A percentile compares a stretch with the other conserved stretches of the same genome.
phyloP scores from a whole-genome alignment of 306 rosid species.

The Prunus mira region DNA sequence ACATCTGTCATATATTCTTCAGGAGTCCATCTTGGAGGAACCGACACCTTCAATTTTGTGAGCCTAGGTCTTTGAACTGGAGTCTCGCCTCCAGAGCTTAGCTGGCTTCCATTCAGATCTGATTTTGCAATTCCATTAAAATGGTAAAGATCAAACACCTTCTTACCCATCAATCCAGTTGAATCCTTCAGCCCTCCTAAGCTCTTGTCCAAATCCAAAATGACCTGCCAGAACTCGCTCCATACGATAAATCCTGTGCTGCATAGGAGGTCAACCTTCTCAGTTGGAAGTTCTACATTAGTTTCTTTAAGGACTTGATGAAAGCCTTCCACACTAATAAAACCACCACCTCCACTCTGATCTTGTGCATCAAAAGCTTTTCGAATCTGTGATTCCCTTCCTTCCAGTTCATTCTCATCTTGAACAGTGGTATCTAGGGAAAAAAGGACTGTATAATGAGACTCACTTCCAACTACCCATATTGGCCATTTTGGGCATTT shows the following conservation, averaged over 20 bases:
- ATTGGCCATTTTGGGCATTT: constrained; percentile 95
- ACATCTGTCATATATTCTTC: constrained; percentile 94
- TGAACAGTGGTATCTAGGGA: constrained; percentile 78
- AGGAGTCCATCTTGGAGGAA: constrained; percentile 97
- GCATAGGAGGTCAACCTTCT: constrained; percentile 76
- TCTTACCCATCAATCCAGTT: constrained; percentile 94
- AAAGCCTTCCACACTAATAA: constrained; percentile 88
- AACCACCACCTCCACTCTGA: constrained; percentile 98
- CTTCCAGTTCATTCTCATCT: constrained; percentile 93
- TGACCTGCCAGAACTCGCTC: constrained; percentile 98
- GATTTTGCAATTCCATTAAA: constrained; percentile 98
- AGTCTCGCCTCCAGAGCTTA: constrained; percentile 59
- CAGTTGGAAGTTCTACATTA: constrained; percentile 55
- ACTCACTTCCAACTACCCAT: constrained; percentile 96
- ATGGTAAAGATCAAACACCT: constrained; percentile 85
- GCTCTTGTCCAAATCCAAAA: constrained; percentile 81
- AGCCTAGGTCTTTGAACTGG: constrained; percentile 88
- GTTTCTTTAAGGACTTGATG: constrained; percentile 78
- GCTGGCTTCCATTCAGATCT: constrained; percentile 74
- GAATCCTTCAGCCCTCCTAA: constrained; percentile 93
- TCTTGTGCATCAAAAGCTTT: constrained; percentile 90
- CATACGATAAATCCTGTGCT: constrained; percentile 83
- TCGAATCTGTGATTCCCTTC: constrained; percentile 82
- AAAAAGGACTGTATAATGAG: constrained; percentile 89
- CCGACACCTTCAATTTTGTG: constrained; percentile 81